Conservation (phyloP, 495 filamentous ascomycete species). For the Podospora fimiseda region DNA sequence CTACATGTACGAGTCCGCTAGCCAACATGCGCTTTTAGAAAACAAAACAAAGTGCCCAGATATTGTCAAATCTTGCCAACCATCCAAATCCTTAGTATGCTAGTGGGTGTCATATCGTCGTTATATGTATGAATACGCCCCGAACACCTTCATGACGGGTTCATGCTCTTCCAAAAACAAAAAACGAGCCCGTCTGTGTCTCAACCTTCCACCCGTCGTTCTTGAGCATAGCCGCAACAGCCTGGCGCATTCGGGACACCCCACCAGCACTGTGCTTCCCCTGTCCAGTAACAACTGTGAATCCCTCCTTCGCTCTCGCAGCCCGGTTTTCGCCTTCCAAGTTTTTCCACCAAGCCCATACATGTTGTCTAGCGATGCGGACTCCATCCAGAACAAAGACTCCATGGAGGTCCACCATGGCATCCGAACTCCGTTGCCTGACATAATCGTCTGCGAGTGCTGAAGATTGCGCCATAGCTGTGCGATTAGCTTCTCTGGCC, state of each 20-base stretch:
- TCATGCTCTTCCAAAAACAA: constrained; percentile 52
- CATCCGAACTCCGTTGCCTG: constrained; percentile 48
- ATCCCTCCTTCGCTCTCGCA: constrained; percentile 39
- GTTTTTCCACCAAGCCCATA: constrained; percentile 72
- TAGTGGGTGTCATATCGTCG: too few relatives aligned
- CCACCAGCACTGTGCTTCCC: constrained; percentile 77
- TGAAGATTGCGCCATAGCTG: constrained; percentile 18
- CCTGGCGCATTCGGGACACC: constrained; percentile 64
- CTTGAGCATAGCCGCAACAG: constrained; percentile 69
- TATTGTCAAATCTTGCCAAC: not conserved
- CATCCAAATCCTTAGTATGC: not conserved
- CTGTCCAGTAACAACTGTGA: constrained; percentile 71
- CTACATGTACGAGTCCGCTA: too few relatives aligned
- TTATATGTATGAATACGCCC: not conserved
- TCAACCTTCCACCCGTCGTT: constrained; percentile 79
- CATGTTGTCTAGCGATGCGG: constrained; percentile 61
- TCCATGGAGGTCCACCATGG: constrained; percentile 74
- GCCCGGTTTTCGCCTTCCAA: constrained; percentile 50
- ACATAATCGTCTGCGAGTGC: constrained; percentile 54
- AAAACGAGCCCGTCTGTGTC: constrained; percentile 56
- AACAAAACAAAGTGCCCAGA: not conserved
- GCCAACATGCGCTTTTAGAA: not conserved
- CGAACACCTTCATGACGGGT: too few relatives aligned
- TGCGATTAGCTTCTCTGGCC: constrained; percentile 21
- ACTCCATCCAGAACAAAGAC: constrained; percentile 72